Base-by-base conservation (phyloP, 139 green algal genomes). In the Deuterostichococcus epilithicus region DNA sequence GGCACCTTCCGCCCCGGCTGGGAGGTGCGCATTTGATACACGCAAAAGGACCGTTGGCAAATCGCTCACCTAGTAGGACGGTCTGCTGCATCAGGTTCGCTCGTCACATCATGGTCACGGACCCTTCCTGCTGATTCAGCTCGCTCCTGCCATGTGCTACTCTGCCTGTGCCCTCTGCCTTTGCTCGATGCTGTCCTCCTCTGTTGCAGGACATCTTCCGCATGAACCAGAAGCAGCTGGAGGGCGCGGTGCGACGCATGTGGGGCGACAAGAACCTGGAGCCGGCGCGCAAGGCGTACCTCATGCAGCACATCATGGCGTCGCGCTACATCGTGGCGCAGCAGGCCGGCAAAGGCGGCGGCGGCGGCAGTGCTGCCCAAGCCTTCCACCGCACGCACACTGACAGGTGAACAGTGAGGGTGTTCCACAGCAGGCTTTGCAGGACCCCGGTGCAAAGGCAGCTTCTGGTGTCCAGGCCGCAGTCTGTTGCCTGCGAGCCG, bases 151-250 rank as follows among this genome's bases (percentile, higher is more conserved):
- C n/a, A n/a, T n/a, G n/a, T n/a, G n/a, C n/a, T n/a, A n/a, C n/a
- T n/a, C n/a, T n/a, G n/a, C n/a, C n/a, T n/a, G n/a, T n/a, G n/a
- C n/a, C n/a, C n/a, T n/a, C n/a, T n/a, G n/a, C n/a, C n/a, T n/a
- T n/a, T n/a, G n/a, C n/a, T n/a, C n/a, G n/a, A n/a, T n/a, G n/a
- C n/a, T n/a, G n/a, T 28, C 42, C 26, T 68, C 59, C 59, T 34
- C 5, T 18, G 8, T 3, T 80, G 75, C 67, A 80, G 79, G 92
- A 98, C 85, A 96, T 99, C 42, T 99, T 99, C 88, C 83, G 89
- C 69, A 97, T 99, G 91, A 99, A 98, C 80, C 96, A 98, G 84
- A 92, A 95, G 82, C 94, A 98, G 87, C 88, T 99, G 65, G 95
- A 99, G 85, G 89, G 84, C n/a, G 95, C 96, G 5, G 94, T 97